These are phyloP conservation scores for Kluyveromyces dobzhanskii DNA, from an alignment of 805 yeast species.

Conservation along the genomic window DNA sequence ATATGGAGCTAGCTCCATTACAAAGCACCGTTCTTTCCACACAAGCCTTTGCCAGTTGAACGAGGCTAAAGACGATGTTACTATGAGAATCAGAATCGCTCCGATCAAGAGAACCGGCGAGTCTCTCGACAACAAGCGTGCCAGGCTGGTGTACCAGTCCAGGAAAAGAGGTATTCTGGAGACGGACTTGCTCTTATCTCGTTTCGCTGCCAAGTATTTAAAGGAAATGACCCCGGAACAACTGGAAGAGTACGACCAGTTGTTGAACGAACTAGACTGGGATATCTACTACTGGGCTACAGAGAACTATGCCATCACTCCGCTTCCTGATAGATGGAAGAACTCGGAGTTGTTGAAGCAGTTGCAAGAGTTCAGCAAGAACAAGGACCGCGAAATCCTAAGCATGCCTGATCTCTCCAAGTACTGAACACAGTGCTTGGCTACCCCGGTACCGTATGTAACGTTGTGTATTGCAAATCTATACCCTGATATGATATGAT, in stretches of 20 bases:
- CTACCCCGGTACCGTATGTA: too few relatives aligned
- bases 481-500: too few relatives aligned
- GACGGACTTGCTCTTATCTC: slow-evolving; percentile 75
- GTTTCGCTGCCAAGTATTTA: slow-evolving; percentile 76
- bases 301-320: slow-evolving; percentile 67
- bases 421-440: slow-evolving; percentile 12
- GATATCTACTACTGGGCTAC: slow-evolving; percentile 98
- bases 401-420: slow-evolving; percentile 72
- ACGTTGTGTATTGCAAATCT: too few relatives aligned
- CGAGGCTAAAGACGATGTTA: slow-evolving; percentile 27
- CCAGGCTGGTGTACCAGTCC: slow-evolving; percentile 85
- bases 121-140: slow-evolving; percentile 61
- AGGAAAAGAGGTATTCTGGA: slow-evolving; percentile 94
- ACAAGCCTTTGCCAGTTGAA: background rate
- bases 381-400: slow-evolving; percentile 61
- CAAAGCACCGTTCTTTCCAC: background rate
- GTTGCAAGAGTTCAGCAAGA: slow-evolving; percentile 68
- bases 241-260: slow-evolving; percentile 74
- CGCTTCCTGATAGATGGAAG: slow-evolving; percentile 83
- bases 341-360: slow-evolving; percentile 50
- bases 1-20: background rate
- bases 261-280: slow-evolving; percentile 96
- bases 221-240: slow-evolving; percentile 49
- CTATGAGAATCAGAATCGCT: slow-evolving; percentile 52
- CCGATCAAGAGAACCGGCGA: slow-evolving; percentile 78